A percentile compares a stretch with the other conserved stretches of the same genome.
Conservation (phyloP, 345 rosid genomes). For the Citrus sinensis region DNA sequence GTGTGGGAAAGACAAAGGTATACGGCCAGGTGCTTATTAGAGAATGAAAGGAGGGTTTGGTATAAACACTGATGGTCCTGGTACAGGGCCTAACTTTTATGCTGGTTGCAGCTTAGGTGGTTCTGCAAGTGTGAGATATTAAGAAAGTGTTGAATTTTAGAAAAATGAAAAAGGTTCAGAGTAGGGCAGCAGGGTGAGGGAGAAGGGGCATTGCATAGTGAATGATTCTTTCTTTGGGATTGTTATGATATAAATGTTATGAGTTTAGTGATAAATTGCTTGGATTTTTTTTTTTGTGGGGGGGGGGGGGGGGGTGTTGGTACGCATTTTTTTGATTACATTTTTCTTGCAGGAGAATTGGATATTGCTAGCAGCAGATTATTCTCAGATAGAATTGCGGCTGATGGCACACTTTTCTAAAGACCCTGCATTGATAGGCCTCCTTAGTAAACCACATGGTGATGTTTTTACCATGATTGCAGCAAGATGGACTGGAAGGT, state of each 20-base stretch:
- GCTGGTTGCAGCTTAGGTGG: neutral
- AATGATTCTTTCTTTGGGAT: neutral
- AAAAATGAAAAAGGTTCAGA: neutral
- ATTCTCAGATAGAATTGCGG: conserved; percentile 95
- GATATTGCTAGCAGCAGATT: conserved; percentile 87
- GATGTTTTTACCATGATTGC: conserved; percentile 94
- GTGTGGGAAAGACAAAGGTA: neutral
- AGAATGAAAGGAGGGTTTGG: neutral
- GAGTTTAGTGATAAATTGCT: neutral
- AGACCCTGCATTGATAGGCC: conserved; percentile 70
- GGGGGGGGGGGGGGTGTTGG: neutral
- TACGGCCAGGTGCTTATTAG: neutral
- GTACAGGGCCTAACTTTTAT: neutral
- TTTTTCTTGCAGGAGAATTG: conserved; percentile 71
- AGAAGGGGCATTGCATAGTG: neutral
- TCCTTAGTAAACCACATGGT: conserved; percentile 71
- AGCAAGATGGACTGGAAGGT: conserved; percentile 80
- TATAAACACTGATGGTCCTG: neutral
- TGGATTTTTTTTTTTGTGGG: neutral
- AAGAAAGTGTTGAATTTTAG: neutral
- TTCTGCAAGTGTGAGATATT: neutral
- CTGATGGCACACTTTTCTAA: conserved; percentile 93
- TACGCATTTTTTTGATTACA: neutral
- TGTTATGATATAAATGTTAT: neutral
- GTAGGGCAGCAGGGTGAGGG: neutral